Evolutionary conservation across 2,329 filamentous ascomycete genomes (phyloP).

Genomic region (Colletotrichum filicis): DNA sequence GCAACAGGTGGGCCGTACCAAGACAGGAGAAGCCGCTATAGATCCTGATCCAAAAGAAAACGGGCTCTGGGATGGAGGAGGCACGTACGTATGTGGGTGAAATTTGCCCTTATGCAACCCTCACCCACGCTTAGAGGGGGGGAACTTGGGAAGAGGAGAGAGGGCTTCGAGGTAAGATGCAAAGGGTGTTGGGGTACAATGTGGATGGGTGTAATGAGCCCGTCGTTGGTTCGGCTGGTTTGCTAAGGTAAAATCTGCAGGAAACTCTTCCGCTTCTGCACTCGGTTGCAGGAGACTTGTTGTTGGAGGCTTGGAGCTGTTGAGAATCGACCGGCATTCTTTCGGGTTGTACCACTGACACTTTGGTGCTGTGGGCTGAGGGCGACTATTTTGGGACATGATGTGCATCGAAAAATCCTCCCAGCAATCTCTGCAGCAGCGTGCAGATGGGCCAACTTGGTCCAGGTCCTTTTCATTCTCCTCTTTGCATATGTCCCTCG

Average conservation of each 20-base stretch:
- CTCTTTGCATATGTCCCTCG: conserved; percentile 5
- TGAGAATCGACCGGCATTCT: conserved; percentile 22
- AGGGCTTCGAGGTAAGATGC: background rate
- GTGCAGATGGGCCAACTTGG: conserved; percentile 18
- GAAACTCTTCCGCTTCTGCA: conserved; percentile 30
- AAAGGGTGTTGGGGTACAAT: background rate
- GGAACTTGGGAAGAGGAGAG: background rate
- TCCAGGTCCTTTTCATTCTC: conserved; percentile 19
- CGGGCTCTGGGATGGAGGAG: background rate
- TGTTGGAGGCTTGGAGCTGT: conserved; percentile 16
- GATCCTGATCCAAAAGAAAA: background rate
- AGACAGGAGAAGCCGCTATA: background rate
- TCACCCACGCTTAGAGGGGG: background rate
- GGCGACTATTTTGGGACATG: conserved; percentile 35
- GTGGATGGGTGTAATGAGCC: conserved; percentile 11
- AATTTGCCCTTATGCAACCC: conserved; percentile 3
- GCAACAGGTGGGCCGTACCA: conserved; percentile 5
- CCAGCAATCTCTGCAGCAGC: conserved; percentile 18
- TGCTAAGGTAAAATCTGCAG: conserved; percentile 24
- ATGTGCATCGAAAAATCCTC: conserved; percentile 29
- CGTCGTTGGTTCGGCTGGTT: conserved; percentile 25
- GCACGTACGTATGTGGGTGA: background rate
- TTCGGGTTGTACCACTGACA: conserved; percentile 31
- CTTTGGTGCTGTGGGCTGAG: conserved; percentile 17
- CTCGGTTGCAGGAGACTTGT: conserved; percentile 27